Evolutionary conservation across 164 flowering plant species (phyloP), one percentile per base, ranked within the genome.

Genomic region (Pachysandra terminalis): DNA sequence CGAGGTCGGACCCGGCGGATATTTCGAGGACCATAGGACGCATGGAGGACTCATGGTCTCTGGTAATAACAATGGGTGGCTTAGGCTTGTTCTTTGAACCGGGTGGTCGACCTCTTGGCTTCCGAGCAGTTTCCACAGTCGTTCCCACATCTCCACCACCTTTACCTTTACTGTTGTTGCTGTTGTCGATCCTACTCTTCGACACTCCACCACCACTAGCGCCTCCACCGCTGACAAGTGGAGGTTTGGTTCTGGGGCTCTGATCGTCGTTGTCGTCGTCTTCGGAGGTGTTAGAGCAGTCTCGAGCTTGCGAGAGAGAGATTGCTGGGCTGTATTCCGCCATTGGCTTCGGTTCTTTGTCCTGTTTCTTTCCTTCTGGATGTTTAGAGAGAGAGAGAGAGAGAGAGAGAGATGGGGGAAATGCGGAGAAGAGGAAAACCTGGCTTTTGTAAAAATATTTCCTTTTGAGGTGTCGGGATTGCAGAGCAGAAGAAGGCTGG

Each of bases 1-100:
- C 72, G 49, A 85, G 23, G 68, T 89, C 84, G 23, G 68, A 37
- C 0, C 84, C 85, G 10, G 74, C 67, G 60, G 79, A 52, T 72
- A 84, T 61, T 66, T 82, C 81, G 63, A 84, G 75, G 40, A 81
- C 65, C 40, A 61, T 45, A 2, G 87, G 85, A 27, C 64, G 73
- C 84, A 85, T 77, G 62, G 83, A 61, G 2, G 83, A 67, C 7
- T 83, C 84, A 24, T 72, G 7, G 17, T 82, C 85, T 12, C 78
- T 68, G 25, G 86, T 82, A 12, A 86, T 79, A 26, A 83, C 59
- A 19, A 86, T 64, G 0, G 94, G 88, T 19, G 85, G 79, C 67
- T 83, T 83, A 32, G 84, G 84, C 68, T 79, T 83, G 81, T 83
- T 83, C 64, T 79, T 83, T 17, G 86, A 83, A 6, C 86, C 86